Evolutionary conservation across 2,329 filamentous ascomycete species (phyloP), one percentile per base, ranked within the genome.

Genomic region (Beauveria medogensis): DNA sequence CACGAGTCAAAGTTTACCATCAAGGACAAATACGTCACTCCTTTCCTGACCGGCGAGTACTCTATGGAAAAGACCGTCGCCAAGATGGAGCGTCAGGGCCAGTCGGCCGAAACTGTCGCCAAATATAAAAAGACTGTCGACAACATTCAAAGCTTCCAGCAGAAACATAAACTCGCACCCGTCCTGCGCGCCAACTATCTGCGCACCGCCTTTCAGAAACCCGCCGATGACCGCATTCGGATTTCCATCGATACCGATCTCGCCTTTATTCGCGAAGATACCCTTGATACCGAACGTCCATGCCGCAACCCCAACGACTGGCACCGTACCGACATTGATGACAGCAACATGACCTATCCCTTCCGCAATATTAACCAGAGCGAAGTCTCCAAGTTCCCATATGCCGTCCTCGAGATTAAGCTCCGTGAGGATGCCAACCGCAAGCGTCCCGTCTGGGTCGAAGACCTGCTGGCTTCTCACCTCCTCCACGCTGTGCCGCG

Each of bases 131-230:
- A 80, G 41, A 88, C 89, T 3, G 89, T 93, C 18, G 79, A 86
- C 52, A 84, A 87, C 63, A 90, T 97, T 46, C 91, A 96, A 71
- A 78, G 80, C 1, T 93, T 96, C 68, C 86, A 97, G 71, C 83
- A 85, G 69, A 82, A 89, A 53, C 85, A 90, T 69, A 82, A 89
- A 60, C 79, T 99, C 18, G 85, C 93, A 71, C 94, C 94, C 5
- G 83, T 96, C 37, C 74, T 99, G 58, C 86, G 94, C 55, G 94
- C 94, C 64, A 96, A 96, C 75, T 97, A 97, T 73, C 90, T 87
- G 44, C 89, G 94, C 64, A 96, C 92, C 1, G 94, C 94, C 1
- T 99, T 97, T 78, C 94, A 99, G 74, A 96, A 96, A 66, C 94
- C 94, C 6, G 86, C 90, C 16, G 92, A 99, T 71, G 87, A 95